Conservation (phyloP, 2,329 filamentous ascomycete species). For the Beauveria bassiana region DNA sequence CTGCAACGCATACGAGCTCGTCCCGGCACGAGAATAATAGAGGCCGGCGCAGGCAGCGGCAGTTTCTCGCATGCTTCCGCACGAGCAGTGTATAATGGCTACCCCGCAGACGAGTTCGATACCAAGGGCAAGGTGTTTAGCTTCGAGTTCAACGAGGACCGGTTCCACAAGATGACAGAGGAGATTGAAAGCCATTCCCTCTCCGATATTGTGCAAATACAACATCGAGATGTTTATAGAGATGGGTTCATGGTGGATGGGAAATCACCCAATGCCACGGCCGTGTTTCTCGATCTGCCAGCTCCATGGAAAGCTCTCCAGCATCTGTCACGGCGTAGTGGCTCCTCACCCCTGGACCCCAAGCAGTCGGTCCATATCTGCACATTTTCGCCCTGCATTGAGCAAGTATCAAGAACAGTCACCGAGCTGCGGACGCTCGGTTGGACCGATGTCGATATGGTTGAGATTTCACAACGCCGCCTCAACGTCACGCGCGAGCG, state of each 20-base stretch:
- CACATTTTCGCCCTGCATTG: constrained; percentile 94
- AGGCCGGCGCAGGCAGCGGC: constrained; percentile 74
- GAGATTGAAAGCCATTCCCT: constrained; percentile 65
- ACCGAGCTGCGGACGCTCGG: constrained; percentile 70
- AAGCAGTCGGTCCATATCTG: constrained; percentile 70
- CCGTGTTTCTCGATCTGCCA: constrained; percentile 72
- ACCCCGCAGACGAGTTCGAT: constrained; percentile 38
- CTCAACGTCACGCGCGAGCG: constrained; percentile 78
- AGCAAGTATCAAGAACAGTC: constrained; percentile 85
- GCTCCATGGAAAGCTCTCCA: constrained; percentile 74
- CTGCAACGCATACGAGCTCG: constrained; percentile 67
- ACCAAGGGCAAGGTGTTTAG: constrained; percentile 66
- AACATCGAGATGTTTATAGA: constrained; percentile 72
- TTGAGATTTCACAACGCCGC: constrained; percentile 73
- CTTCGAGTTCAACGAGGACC: constrained; percentile 72
- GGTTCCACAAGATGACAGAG: constrained; percentile 59
- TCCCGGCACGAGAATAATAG: constrained; percentile 66
- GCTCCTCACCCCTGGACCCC: constrained; percentile 61
- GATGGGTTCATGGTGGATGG: constrained; percentile 61
- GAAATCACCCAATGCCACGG: constrained; percentile 55
- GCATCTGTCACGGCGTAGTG: constrained; percentile 57
- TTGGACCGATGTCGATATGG: constrained; percentile 91
- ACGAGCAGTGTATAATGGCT: constrained; percentile 68
- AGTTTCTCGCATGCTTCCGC: constrained; percentile 77
- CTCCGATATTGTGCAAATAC: constrained; percentile 58